Percentiles rank a stretch among this genome's conserved stretches.
These are phyloP conservation scores for Russula dissimulans DNA, from an alignment of 768 basidiomycete genomes.

Conservation along the genomic window DNA sequence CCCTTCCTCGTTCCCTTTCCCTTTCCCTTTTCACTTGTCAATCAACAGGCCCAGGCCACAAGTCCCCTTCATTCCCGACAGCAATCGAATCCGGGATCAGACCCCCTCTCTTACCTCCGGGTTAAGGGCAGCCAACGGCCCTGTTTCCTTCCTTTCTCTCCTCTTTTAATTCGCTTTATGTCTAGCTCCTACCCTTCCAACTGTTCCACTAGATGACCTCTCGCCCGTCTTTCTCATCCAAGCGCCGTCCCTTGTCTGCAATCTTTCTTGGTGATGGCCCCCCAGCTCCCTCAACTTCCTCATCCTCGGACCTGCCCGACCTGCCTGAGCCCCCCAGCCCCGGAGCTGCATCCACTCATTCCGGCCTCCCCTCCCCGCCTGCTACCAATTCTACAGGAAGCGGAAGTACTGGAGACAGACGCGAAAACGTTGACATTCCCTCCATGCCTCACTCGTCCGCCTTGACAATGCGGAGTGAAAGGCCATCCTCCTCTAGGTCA, in stretches of 20 bases:
- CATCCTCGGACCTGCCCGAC: constrained; percentile 25
- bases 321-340: constrained; percentile 68
- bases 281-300: constrained; percentile 29
- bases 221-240: constrained; percentile 35
- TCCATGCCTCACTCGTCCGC: constrained; percentile 24
- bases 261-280: constrained; percentile 42
- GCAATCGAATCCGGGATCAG: too few relatives aligned
- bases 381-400: constrained; percentile 81
- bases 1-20: too few relatives aligned
- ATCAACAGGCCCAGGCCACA: too few relatives aligned
- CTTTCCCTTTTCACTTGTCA: too few relatives aligned
- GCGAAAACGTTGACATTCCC: constrained; percentile 33
- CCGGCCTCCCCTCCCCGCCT: constrained; percentile 74
- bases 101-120: not conserved
- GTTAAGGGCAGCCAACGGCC: not conserved
- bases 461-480: constrained; percentile 36
- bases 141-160: not conserved
- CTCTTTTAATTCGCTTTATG: constrained; percentile 13
- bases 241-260: constrained; percentile 51
- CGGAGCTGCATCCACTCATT: constrained; percentile 39
- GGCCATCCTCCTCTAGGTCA: constrained; percentile 21
- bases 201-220: constrained; percentile 36
- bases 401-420: constrained; percentile 31
- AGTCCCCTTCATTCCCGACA: too few relatives aligned
- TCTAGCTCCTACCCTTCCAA: constrained; percentile 7